Conservation (phyloP, 2,329 filamentous ascomycete genomes). For the Sporothrix brunneoviolacea region DNA sequence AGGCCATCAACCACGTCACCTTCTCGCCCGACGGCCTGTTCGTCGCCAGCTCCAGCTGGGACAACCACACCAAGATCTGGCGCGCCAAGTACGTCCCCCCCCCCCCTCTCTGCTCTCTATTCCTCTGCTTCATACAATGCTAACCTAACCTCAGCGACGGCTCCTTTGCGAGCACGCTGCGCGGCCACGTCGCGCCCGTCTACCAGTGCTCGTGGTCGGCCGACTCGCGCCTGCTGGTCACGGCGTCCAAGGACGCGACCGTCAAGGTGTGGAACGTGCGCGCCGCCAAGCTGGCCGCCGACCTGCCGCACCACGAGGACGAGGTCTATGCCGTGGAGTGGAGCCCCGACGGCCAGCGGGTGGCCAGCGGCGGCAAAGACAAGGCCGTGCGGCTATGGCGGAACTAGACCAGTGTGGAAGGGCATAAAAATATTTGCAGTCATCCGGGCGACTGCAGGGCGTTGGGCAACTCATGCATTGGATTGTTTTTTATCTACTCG, state of each 20-base stretch:
- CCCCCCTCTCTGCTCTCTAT: too few species aligned
- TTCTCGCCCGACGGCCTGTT: conserved; percentile 86
- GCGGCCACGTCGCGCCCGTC: conserved; percentile 83
- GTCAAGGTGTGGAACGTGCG: conserved; percentile 91
- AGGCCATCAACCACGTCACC: conserved; percentile 90
- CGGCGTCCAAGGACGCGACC: conserved; percentile 84
- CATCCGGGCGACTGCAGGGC: conserved; percentile 6
- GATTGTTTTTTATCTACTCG: neutral
- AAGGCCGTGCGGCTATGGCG: conserved; percentile 67
- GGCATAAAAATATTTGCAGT: conserved; percentile 1
- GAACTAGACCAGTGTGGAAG: conserved; percentile 36
- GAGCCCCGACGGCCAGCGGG: conserved; percentile 82
- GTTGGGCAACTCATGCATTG: conserved; percentile 1
- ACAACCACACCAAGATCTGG: conserved; percentile 95
- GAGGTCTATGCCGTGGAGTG: conserved; percentile 94
- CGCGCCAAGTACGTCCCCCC: too few species aligned
- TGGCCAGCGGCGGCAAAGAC: conserved; percentile 89
- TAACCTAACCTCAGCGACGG: too few species aligned
- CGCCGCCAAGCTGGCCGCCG: conserved; percentile 69
- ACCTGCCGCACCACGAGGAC: conserved; percentile 84
- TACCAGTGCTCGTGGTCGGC: conserved; percentile 91
- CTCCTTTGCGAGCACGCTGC: conserved; percentile 78
- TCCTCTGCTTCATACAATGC: too few species aligned
- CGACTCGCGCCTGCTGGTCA: conserved; percentile 83
- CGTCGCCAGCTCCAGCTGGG: conserved; percentile 84